These are phyloP conservation scores for Phytophthora meadii DNA, from an alignment of 352 stramenopile species.

Conservation along the genomic window DNA sequence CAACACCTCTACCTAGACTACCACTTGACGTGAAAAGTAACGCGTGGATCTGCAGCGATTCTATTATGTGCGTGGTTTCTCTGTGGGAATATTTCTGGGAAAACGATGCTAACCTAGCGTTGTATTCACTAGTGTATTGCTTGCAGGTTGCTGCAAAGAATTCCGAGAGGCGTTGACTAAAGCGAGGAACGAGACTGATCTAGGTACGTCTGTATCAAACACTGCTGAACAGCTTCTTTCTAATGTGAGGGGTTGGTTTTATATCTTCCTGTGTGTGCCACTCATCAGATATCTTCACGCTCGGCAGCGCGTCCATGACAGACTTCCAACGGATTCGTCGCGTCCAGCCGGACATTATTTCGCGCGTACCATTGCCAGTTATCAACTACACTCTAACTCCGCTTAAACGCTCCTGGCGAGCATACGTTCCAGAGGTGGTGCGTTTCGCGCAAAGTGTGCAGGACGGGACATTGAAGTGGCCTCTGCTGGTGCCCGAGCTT, in stretches of 20 bases:
- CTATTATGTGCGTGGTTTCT: conserved; percentile 62
- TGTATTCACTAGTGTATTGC: conserved; percentile 48
- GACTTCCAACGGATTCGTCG: conserved; percentile 72
- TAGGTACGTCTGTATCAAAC: conserved; percentile 48
- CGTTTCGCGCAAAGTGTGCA: conserved; percentile 59
- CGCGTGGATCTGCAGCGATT: conserved; percentile 81
- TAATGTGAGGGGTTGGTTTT: no score
- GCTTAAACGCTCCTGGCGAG: conserved; percentile 51
- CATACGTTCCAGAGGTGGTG: conserved; percentile 60
- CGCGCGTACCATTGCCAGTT: conserved; percentile 64
- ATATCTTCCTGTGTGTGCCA: not conserved
- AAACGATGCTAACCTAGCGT: conserved; percentile 2
- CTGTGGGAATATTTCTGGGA: not conserved
- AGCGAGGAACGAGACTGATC: conserved; percentile 44
- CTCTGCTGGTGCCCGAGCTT: conserved; percentile 52
- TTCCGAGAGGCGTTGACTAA: conserved; percentile 63
- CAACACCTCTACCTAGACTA: conserved; percentile 52
- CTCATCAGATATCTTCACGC: conserved; percentile 63
- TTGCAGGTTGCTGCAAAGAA: conserved; percentile 61
- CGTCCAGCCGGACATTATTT: conserved; percentile 47
- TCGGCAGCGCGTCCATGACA: conserved; percentile 76
- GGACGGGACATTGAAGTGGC: conserved; percentile 63
- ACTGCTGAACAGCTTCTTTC: not conserved
- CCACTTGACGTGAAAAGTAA: conserved; percentile 59
- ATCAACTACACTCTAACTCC: conserved; percentile 68